Evolutionary conservation across 176 grass and related monocot species (phyloP), one percentile per base, ranked within the genome.

Genomic region (Elaeis guineensis): DNA sequence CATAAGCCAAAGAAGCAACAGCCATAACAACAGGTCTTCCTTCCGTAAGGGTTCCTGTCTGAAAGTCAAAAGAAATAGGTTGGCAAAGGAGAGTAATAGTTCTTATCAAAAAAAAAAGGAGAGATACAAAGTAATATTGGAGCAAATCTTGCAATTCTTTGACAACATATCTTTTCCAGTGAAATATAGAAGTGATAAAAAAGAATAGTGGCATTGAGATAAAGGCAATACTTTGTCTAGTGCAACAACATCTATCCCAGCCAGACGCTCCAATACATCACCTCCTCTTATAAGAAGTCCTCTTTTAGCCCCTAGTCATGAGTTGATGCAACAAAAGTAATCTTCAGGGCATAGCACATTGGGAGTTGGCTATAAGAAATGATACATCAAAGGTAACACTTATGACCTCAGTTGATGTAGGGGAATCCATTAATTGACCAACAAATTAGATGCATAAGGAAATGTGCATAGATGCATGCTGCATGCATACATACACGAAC

Each of bases 271-370:
- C 74, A 97, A 91, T 80, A 97, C 92, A 83, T 91, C 84, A 59
- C 87, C 92, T 66, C 87, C 87, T 88, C 87, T 88, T 39, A 97
- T 91, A 72, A 97, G 87, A 77, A 97, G 75, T 55, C 92, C 87
- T 78, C 80, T 51, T 70, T 88, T 97, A 73, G 92, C 92, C 72
- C 92, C 92, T 97, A 64, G 17, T 85, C 72, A 62, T 63, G 9
- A 52, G 35, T 44, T 44, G 9, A 44, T 44, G 35, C 11, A 44
- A 44, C 35, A 44, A 44, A 44, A 44, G 35, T 44, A 44, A 44
- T 12, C 35, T 44, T 44, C 35, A 44, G 9, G 35, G 35, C 9
- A 44, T 44, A 44, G 35, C 35, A 44, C 35, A 44, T 5, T 44
- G 35, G 35, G 35, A 44, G 14, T 44, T 44, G 35, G 35, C 35